Base-by-base conservation (phyloP, 202 grass and related monocot genomes). In the Eragrostis tef region DNA sequence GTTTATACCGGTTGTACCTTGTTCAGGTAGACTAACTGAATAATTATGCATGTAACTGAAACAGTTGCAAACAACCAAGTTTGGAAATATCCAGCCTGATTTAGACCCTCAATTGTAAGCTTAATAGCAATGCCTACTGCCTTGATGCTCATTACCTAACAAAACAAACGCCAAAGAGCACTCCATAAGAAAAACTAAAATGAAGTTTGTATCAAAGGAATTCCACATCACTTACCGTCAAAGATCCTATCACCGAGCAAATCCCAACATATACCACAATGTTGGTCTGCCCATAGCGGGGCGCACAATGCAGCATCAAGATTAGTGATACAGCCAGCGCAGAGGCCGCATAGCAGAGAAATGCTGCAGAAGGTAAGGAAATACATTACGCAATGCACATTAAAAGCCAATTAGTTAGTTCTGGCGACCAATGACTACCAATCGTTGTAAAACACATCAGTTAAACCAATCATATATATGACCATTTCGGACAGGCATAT, bases 121-220 rank as follows among this genome's bases (percentile, higher is more conserved):
- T 94, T 94, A 64, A 94, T 92, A 39, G 89, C 89, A 83, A 94
- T 94, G 54, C 92, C 89, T 83, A 94, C 83, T 2, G 92, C 92
- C 53, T 94, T 94, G 61, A 94, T 90, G 62, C 92, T 94, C 92
- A 94, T 92, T 76, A 94, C 92, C 92, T 94, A 85, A 14, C 51
- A 60, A 47, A 64, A 60, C 52, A 48, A 51, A 54, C 77, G 53
- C 44, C 66, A 36, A 70, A 74, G 62, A 74, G 24, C 56, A 70
- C 31, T 49, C n/a, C 8, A 75, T 76, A 26, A 75, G 34, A 34
- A 69, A 15, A 58, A 58, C 3, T 9, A 24, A 34, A 69, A 67
- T 2, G 1, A 80, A 74, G 67, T 49, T 74, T 27, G 78, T 63
- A 79, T 6, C 8, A 61, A 63, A 71, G 58, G 36, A 39, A 65